Evolutionary conservation across 2,329 filamentous ascomycete species (phyloP), one percentile per base, ranked within the genome.

Genomic region (Canariomyces notabilis): DNA sequence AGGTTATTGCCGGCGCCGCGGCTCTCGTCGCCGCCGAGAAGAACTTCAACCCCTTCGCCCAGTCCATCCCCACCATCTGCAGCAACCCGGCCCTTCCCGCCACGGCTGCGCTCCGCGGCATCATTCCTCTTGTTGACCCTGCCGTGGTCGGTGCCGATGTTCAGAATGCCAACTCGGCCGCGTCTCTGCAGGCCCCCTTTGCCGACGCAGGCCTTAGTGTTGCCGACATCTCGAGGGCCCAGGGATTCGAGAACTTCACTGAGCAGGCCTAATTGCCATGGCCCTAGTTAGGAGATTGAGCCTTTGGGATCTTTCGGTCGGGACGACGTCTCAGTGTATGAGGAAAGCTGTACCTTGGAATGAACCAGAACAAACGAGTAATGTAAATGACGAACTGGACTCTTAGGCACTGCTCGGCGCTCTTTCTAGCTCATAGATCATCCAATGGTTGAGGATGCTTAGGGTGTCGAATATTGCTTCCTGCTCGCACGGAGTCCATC

Each of bases 11-110:
- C 12, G 82, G 79, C 16, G 83, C 83, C 15, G 74, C 74, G 48
- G 75, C 74, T 14, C 72, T 85, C 31, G 82, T 85, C 12, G 75
- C 77, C 20, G 82, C 82, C 4, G 82, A 85, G 71, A 81, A 84
- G 66, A 86, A 87, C 74, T 84, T 84, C 70, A 86, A 86, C 69
- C 80, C 80, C 42, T 85, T 80, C 54, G 76, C 66, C 46, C 74
- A 76, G 51, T 68, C 68, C 57, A 71, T 79, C 26, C 81, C 79
- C 15, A 78, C 73, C 51, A 76, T 87, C 60, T 87, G 83, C 65
- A 74, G 70, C 31, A 80, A 87, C 53, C 67, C 80, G 2, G 67
- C 71, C 20, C 75, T 87, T 2, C 83, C 83, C 9, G 75, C 70
- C 23, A 84, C 78, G 6, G 64, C 66, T 19, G 72, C 72, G 45